Evolutionary conservation across 1,139 yeast species (phyloP).

Genomic region (Yarrowia galli): DNA sequence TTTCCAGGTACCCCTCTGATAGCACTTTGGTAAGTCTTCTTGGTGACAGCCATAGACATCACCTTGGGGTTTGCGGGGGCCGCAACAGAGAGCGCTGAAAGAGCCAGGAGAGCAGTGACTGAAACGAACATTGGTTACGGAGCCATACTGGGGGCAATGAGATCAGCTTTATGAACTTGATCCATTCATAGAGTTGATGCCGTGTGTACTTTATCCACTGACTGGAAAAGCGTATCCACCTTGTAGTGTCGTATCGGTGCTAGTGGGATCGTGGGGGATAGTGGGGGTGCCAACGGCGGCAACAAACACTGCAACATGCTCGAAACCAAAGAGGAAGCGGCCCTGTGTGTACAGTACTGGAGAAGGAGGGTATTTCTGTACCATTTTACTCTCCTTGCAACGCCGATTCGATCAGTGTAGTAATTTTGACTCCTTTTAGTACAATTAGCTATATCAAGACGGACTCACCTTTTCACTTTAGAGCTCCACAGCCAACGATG

Average conservation of each 20-base stretch:
- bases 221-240: conserved; percentile 3
- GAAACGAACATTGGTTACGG: neutral
- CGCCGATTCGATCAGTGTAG: too few relatives aligned
- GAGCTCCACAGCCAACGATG: too few relatives aligned
- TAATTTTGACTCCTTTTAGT: too few relatives aligned
- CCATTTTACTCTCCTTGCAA: too few relatives aligned
- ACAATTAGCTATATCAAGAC: too few relatives aligned
- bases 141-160: neutral
- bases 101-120: neutral
- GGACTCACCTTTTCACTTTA: too few relatives aligned
- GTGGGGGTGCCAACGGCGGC: too few relatives aligned
- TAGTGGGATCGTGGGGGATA: neutral
- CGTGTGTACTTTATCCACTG: conserved; percentile 6
- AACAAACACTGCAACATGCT: too few relatives aligned
- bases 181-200: neutral
- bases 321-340: too few relatives aligned
- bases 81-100: neutral
- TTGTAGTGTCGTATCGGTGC: neutral
- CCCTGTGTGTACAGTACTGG: too few relatives aligned
- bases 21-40: neutral
- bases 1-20: neutral
- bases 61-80: conserved; percentile 2
- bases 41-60: neutral
- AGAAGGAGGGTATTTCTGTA: too few relatives aligned
- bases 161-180: neutral